Evolutionary conservation across 345 rosid genomes (phyloP).

Genomic region (Chamaenerion angustifolium): DNA sequence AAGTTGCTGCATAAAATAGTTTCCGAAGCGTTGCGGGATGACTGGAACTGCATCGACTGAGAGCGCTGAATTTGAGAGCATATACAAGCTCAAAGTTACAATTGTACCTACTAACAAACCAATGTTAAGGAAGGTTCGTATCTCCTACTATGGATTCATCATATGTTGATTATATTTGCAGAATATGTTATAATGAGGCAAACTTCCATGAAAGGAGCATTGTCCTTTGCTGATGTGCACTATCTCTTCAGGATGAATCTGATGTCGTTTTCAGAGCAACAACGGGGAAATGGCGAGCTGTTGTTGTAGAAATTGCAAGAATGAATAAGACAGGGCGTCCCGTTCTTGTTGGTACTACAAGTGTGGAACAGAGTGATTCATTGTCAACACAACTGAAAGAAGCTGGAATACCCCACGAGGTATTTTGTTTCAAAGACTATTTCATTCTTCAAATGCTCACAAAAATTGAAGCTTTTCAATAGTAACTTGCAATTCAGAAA

Average conservation of each 20-base stretch:
- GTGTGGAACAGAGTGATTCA: conserved; percentile 97
- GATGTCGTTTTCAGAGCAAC: conserved; percentile 93
- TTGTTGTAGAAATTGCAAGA: conserved; percentile 88
- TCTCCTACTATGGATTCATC: not conserved
- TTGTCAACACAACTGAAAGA: conserved; percentile 68
- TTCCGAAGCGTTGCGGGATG: conserved; percentile 97
- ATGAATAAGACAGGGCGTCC: conserved; percentile 89
- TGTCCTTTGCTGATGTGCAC: conserved; percentile 4
- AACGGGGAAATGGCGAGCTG: conserved; percentile 89
- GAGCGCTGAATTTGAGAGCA: conserved; percentile 94
- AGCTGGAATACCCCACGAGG: conserved; percentile 92
- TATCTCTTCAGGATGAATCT: conserved; percentile 72
- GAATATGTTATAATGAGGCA: not conserved
- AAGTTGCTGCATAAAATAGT: conserved; percentile 19
- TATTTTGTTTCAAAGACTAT: conserved; percentile 9
- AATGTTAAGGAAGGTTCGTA: conserved; percentile 77
- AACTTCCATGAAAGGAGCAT: not conserved
- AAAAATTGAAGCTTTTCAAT: no score
- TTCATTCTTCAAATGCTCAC: not conserved
- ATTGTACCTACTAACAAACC: conserved; percentile 95
- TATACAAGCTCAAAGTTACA: conserved; percentile 91
- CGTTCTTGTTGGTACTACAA: conserved; percentile 95
- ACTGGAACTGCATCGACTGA: conserved; percentile 99
- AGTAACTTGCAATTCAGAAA: no score
- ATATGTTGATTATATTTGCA: not conserved